Percentiles rank a stretch among this genome's conserved stretches.
Evolutionary conservation across 116 monocot species (phyloP).

Genomic region (Dioscorea cayenensis): DNA sequence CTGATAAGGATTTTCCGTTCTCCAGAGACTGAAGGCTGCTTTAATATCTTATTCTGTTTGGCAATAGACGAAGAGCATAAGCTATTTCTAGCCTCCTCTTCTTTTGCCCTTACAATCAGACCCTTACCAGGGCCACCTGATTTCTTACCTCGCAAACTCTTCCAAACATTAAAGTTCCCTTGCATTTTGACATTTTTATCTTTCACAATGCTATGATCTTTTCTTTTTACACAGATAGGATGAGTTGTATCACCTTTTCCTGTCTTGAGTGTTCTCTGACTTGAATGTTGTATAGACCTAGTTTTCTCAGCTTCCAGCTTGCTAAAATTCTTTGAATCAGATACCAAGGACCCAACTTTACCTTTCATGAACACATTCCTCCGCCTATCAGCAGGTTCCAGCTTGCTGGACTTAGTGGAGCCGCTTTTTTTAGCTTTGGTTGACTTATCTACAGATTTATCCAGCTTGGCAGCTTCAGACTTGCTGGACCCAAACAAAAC

Average conservation of each 20-base stretch:
- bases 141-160: conserved; percentile 26
- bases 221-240: not conserved
- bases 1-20: conserved; percentile 17
- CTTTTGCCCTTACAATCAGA: not conserved
- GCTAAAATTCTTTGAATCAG: not conserved
- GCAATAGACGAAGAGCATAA: not conserved
- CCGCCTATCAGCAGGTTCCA: not conserved
- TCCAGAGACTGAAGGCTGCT: conserved; percentile 1
- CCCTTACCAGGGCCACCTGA: not conserved
- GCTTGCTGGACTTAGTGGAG: not conserved
- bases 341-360: no score
- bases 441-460: not conserved
- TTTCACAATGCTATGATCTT: conserved; percentile 3
- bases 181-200: conserved; percentile 12
- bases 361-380: not conserved
- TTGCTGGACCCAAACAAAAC: not conserved
- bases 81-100: conserved; percentile 6
- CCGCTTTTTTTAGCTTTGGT: not conserved
- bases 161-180: conserved; percentile 25
- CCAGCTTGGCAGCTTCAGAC: not conserved
- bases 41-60: not conserved
- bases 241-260: conserved; percentile 8
- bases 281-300: not conserved
- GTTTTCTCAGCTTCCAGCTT: not conserved
- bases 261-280: conserved; percentile 5